Base-by-base conservation (phyloP, 2,329 filamentous ascomycete species). In the Aspergillus uvarum region DNA sequence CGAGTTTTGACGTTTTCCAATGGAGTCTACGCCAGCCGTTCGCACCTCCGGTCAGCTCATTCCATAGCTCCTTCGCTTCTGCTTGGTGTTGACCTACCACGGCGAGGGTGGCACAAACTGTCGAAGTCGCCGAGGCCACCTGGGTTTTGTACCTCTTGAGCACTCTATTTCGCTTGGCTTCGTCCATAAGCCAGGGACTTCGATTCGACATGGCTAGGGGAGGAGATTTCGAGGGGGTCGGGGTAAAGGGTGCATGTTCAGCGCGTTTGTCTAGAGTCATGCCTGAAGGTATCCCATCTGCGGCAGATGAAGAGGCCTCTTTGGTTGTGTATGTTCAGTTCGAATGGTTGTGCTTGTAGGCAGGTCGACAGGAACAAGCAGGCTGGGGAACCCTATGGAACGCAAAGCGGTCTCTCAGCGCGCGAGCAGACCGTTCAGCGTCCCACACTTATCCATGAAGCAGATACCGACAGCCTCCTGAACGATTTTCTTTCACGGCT, bases 371-470 rank as follows among this genome's bases (percentile, higher is more conserved):
- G 59, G 55, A 50, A 47, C 51, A 58, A 60, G 64, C 70, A 75
- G 76, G 76, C 75, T 77, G 76, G 74, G 75, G 77, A 77, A 77
- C 74, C 78, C 76, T 74, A 80, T 80, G 78, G 78, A 81, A 81
- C 78, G 79, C 79, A 79, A 80, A 79, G 74, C 76, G 76, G 77
- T 75, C 78, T 80, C 79, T 80, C 79, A 77, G 61, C 67, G 62
- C 69, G 68, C 71, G 79, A 81, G 79, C 69, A 76, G 77, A 80
- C 77, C 77, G 76, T 79, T 79, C 68, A 65, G 78, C 78, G 77
- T 80, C 77, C 79, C 79, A 80, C 77, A 78, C 74, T 72, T 73
- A 70, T 75, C 76, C 77, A 79, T 80, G 66, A 71, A 72, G 63
- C 44, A 53, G 60, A 60, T 59, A 63, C 63, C 56, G 53, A 59